Percentiles rank a stretch among this genome's conserved stretches.
phyloP scores from a whole-genome alignment of 164 flowering plant species.

The Vitis rupestris region DNA sequence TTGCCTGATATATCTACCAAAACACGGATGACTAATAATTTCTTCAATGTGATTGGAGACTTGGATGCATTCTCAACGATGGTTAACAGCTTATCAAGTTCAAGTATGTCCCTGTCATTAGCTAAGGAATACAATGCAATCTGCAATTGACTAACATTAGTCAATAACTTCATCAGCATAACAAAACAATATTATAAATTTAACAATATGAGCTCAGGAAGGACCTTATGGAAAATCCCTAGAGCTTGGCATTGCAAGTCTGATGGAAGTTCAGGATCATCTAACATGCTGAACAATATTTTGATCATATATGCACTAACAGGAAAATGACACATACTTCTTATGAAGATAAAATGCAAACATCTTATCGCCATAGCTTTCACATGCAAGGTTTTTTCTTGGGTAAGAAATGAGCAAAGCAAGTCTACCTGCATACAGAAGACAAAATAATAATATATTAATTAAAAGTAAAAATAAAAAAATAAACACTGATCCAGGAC shows the following conservation, averaged over 20 bases:
- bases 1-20: conserved; percentile 41
- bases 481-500: no score
- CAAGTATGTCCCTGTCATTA: conserved; percentile 28
- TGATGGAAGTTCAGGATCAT: conserved; percentile 32
- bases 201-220: background rate
- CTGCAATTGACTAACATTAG: conserved; percentile 37
- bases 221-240: conserved; percentile 55
- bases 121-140: conserved; percentile 24
- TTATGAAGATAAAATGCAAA: conserved; percentile 32
- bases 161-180: conserved; percentile 3
- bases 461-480: no score
- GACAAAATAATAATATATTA: background rate
- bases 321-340: conserved; percentile 31
- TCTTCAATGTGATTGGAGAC: conserved; percentile 30
- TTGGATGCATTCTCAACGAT: conserved; percentile 37
- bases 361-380: conserved; percentile 54
- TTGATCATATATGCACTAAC: conserved; percentile 18
- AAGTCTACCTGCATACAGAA: conserved; percentile 52
- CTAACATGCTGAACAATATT: conserved; percentile 36
- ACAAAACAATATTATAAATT: background rate
- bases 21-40: conserved; percentile 36
- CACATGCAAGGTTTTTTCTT: conserved; percentile 31
- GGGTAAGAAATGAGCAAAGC: conserved; percentile 43
- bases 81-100: conserved; percentile 34
- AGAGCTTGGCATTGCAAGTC: conserved; percentile 47